A percentile compares a stretch with the other conserved stretches of the same genome.
Evolutionary conservation across 371 early-diverging fungal species (phyloP).

Genomic region (Choanephora cucurbitarum): DNA sequence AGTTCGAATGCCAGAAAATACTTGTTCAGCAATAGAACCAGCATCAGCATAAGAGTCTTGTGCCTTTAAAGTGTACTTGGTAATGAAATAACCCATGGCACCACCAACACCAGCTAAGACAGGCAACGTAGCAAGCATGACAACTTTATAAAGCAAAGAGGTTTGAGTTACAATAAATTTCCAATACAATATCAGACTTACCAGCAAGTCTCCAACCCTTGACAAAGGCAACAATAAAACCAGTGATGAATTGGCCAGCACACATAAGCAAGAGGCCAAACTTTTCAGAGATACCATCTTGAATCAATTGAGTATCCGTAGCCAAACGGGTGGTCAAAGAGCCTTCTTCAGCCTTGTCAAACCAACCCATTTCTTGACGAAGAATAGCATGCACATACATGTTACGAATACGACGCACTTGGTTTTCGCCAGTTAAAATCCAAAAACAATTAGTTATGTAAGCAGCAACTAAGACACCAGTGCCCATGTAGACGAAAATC

Average conservation of each 20-base stretch:
- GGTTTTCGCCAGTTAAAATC: conserved; percentile 45
- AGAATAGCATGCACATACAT: conserved; percentile 76
- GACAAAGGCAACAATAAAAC: conserved; percentile 85
- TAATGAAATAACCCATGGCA: conserved; percentile 72
- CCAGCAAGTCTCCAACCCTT: conserved; percentile 82
- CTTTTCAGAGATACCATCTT: conserved; percentile 90
- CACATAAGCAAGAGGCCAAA: conserved; percentile 72
- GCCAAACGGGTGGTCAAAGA: conserved; percentile 77
- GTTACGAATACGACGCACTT: conserved; percentile 42
- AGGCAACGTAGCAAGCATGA: conserved; percentile 75
- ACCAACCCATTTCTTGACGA: conserved; percentile 91
- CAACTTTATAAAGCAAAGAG: conserved; percentile 25
- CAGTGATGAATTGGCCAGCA: conserved; percentile 78
- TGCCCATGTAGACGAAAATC: conserved; percentile 53
- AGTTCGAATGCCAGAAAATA: conserved; percentile 84
- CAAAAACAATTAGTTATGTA: conserved; percentile 42
- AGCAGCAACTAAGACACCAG: conserved; percentile 36
- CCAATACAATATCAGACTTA: neutral
- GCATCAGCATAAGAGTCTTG: conserved; percentile 51
- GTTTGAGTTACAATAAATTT: neutral
- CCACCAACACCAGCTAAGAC: conserved; percentile 52
- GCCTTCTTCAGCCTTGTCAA: conserved; percentile 75
- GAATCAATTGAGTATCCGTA: conserved; percentile 78
- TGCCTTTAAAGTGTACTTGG: conserved; percentile 43
- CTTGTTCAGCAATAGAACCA: conserved; percentile 62